phyloP scores from a whole-genome alignment of 805 yeast genomes.

The Saccharomycopsis malanga region DNA sequence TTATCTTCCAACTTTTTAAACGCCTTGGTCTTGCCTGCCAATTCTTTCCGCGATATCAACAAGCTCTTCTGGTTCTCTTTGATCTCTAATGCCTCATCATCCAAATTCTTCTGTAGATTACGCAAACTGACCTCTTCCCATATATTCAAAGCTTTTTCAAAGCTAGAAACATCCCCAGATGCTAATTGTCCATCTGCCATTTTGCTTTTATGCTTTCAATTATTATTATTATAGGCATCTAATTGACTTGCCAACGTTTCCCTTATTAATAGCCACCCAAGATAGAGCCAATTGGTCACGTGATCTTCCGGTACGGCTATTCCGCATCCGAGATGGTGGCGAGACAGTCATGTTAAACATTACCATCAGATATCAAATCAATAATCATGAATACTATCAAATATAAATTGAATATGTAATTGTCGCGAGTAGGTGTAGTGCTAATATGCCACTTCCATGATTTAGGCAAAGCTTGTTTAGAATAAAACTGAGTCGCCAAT shows the following conservation, averaged over 20 bases:
- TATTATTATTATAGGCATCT: background rate
- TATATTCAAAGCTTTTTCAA: constrained; percentile 54
- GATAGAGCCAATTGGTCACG: too few species aligned
- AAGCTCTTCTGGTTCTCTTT: constrained; percentile 65
- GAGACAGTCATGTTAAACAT: too few species aligned
- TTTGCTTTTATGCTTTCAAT: background rate
- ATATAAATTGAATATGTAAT: too few species aligned
- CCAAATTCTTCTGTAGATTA: constrained; percentile 62
- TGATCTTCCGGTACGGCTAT: too few species aligned
- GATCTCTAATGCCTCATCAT: constrained; percentile 64
- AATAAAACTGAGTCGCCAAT: too few species aligned
- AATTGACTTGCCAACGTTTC: too few species aligned
- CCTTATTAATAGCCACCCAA: background rate
- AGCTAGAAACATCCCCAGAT: constrained; percentile 20
- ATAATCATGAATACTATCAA: too few species aligned
- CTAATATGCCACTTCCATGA: too few species aligned
- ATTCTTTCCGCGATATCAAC: constrained; percentile 59
- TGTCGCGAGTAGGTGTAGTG: too few species aligned
- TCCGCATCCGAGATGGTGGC: too few species aligned
- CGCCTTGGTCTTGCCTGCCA: constrained; percentile 80
- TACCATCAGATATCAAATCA: too few species aligned
- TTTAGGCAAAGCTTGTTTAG: too few species aligned
- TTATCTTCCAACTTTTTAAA: constrained; percentile 67
- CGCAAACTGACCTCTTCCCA: constrained; percentile 76
- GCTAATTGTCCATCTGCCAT: background rate